Evolutionary conservation across 75 land plant species (phyloP), one percentile per base, ranked within the genome.

Genomic region (Selaginella moellendorffii): DNA sequence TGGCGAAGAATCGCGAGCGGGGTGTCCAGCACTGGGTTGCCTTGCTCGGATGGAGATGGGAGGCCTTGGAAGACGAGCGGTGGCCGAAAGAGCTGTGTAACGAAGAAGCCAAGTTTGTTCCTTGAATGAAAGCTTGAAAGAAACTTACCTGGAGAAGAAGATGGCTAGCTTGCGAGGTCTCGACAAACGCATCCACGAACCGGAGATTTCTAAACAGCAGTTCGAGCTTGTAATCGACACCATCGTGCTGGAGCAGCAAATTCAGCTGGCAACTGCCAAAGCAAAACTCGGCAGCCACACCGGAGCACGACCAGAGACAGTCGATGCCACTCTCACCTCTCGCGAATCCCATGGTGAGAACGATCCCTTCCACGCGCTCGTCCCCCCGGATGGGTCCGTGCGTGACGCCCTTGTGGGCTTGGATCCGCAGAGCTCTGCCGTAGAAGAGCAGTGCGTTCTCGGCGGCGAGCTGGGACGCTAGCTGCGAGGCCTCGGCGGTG

Each of bases 71-170:
- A 87, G 5, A 90, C 80, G 28, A 69, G 67, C n/a, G 97, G 93
- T 66, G 93, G 85, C 21, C 72, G 78, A 53, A 28, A 28, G 58
- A 90, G 58, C 97, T 90, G 71, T 27, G 28, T 66, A 53, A 27
- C 0, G 30, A 24, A 17, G 66, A 31, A 2, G 21, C 2, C 22
- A n/a, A 36, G 26, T n/a, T n/a, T n/a, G n/a, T n/a, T n/a, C n/a
- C n/a, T n/a, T n/a, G 24, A 0, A 56, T 1, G 28, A 62, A 52
- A 62, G 20, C 28, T 23, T 69, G 26, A 30, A 53, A 23, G 1
- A 69, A n/a, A n/a, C n/a, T n/a, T n/a, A n/a, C n/a, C n/a, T n/a
- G n/a, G n/a, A n/a, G n/a, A n/a, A n/a, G n/a, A n/a, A n/a, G n/a
- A n/a, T n/a, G n/a, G n/a, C n/a, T n/a, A n/a, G 46, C 46, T 36